Percentiles rank a stretch among this genome's conserved stretches.
Evolutionary conservation across 148 eudicot species (phyloP).

Genomic region (Spergularia bocconei): DNA sequence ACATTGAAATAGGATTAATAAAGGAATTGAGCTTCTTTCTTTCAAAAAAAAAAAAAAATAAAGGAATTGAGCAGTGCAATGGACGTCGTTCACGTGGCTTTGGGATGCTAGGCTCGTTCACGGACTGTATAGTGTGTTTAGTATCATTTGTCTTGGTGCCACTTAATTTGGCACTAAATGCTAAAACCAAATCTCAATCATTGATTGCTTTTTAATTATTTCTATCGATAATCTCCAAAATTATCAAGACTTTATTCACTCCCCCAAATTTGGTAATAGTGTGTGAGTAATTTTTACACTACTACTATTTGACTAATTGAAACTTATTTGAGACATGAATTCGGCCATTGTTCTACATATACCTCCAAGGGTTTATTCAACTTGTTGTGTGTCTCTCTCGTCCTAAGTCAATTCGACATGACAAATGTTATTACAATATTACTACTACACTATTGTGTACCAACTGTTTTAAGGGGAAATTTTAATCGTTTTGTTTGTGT

Average conservation of each 20-base stretch:
- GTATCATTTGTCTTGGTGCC: constrained; percentile 14
- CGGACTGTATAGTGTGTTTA: constrained; percentile 17
- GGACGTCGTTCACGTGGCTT: constrained; percentile 23
- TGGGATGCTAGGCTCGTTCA: constrained; percentile 15
- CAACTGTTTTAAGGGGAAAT: too few relatives aligned
- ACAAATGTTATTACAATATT: neutral
- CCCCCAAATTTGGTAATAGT: neutral
- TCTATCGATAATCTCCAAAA: neutral
- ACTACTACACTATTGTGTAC: neutral
- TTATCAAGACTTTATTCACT: neutral
- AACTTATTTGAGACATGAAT: neutral
- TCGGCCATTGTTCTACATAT: neutral
- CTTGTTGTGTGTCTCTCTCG: constrained; percentile 8
- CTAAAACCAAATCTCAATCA: constrained; percentile 24
- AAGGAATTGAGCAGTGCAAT: neutral
- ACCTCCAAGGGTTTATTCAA: neutral
- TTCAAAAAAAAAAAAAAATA: too few relatives aligned
- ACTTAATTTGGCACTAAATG: constrained; percentile 11
- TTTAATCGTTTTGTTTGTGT: too few relatives aligned
- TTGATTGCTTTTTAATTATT: constrained; percentile 1
- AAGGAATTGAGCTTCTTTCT: too few relatives aligned
- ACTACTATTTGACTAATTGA: neutral
- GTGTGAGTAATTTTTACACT: too few relatives aligned
- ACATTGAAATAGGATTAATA: too few relatives aligned
- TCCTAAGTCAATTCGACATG: constrained; percentile 12